A percentile compares a stretch with the other conserved stretches of the same genome.
Conservation (phyloP, 2,329 filamentous ascomycete species). For the Ophiostoma populinum region DNA sequence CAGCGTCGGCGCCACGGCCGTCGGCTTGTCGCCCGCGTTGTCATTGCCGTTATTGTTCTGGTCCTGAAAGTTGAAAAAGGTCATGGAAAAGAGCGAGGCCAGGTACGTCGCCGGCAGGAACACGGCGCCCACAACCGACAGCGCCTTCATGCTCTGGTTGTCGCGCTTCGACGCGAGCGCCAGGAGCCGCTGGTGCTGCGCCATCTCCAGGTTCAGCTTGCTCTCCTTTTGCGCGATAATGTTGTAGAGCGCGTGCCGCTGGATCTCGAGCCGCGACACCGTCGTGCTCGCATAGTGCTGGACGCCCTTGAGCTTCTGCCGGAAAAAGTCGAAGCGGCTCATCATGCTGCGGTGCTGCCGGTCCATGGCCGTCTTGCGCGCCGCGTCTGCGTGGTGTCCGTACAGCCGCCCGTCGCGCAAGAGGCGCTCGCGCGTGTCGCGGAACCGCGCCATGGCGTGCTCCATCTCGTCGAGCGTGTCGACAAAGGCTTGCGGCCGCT, state of each 20-base stretch:
- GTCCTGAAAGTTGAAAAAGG: conserved; percentile 44
- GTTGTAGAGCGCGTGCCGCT: conserved; percentile 47
- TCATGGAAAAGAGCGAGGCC: conserved; percentile 48
- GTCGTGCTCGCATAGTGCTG: conserved; percentile 47
- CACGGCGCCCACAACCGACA: conserved; percentile 44
- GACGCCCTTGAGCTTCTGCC: conserved; percentile 40
- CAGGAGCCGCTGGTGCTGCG: conserved; percentile 39
- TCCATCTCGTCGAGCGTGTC: conserved; percentile 12
- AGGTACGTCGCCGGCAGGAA: conserved; percentile 47
- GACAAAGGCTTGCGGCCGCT: conserved; percentile 37
- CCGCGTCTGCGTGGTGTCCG: conserved; percentile 3
- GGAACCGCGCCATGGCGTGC: conserved; percentile 11
- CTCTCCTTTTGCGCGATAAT: conserved; percentile 49
- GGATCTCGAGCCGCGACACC: conserved; percentile 41
- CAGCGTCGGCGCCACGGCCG: conserved; percentile 31
- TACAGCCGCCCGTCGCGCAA: conserved; percentile 1
- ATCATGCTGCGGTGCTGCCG: conserved; percentile 35
- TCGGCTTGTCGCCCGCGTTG: conserved; percentile 16
- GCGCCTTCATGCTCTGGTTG: conserved; percentile 47
- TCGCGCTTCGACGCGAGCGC: conserved; percentile 44
- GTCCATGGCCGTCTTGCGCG: conserved; percentile 20
- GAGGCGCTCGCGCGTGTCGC: conserved; percentile 3
- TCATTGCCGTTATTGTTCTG: conserved; percentile 1
- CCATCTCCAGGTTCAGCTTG: conserved; percentile 45
- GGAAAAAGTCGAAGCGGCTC: conserved; percentile 40